Evolutionary conservation across 768 basidiomycete genomes (phyloP).

Genomic region (Lactifluus echinatus): DNA sequence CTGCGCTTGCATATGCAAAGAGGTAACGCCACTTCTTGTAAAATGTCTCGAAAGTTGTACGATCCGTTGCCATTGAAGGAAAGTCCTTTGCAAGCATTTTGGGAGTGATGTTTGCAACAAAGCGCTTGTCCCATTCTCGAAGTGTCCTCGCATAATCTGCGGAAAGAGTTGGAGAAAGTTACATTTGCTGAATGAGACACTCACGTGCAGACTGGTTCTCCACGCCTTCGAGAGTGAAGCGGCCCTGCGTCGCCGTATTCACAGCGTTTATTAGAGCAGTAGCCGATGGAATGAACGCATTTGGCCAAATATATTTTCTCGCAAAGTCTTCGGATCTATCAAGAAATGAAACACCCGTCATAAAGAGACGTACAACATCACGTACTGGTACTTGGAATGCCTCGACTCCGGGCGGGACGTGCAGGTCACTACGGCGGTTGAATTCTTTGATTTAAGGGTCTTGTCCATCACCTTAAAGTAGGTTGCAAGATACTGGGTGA

Average conservation of each 20-base stretch:
- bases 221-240: conserved; percentile 76
- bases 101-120: conserved; percentile 42
- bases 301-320: conserved; percentile 85
- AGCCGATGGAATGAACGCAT: conserved; percentile 80
- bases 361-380: neutral
- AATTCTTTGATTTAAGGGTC: conserved; percentile 40
- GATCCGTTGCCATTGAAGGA: conserved; percentile 42
- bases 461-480: conserved; percentile 41
- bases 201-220: conserved; percentile 77
- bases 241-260: conserved; percentile 56
- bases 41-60: conserved; percentile 53
- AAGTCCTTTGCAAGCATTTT: conserved; percentile 48
- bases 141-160: conserved; percentile 22
- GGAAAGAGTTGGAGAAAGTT: neutral
- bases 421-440: conserved; percentile 59
- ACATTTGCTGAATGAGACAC: conserved; percentile 21
- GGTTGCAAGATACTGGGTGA: conserved; percentile 38
- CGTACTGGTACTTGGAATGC: conserved; percentile 60
- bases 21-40: conserved; percentile 74
- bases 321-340: conserved; percentile 71
- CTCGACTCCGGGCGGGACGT: conserved; percentile 38
- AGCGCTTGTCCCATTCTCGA: conserved; percentile 25
- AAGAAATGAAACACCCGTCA: neutral
- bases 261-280: conserved; percentile 69
- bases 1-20: conserved; percentile 67